phyloP scores from a whole-genome alignment of 257 asterid genomes.

The Solanum peruvianum region DNA sequence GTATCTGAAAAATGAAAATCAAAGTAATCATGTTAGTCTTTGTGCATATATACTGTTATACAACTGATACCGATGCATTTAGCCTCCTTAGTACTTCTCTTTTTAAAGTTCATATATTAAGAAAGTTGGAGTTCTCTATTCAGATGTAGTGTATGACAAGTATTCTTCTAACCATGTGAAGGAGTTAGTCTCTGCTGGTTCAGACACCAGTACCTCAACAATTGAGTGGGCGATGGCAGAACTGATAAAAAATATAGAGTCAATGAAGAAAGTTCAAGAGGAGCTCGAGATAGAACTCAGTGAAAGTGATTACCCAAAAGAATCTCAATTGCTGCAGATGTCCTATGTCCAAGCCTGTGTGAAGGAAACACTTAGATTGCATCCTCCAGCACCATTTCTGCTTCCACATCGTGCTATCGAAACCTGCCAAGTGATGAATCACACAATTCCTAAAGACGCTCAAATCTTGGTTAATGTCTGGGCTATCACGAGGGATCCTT shows the following conservation, averaged over 20 bases:
- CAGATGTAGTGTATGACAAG: not conserved
- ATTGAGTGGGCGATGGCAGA: conserved; percentile 25
- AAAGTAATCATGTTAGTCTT: not conserved
- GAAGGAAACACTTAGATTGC: conserved; percentile 36
- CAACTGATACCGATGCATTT: not conserved
- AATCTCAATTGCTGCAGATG: not conserved
- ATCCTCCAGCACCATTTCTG: conserved; percentile 35
- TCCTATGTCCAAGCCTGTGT: conserved; percentile 30
- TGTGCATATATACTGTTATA: not conserved
- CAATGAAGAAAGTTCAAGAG: conserved; percentile 3
- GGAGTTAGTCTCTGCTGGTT: conserved; percentile 28
- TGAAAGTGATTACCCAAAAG: not conserved
- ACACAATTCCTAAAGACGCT: conserved; percentile 22
- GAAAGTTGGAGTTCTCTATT: not conserved
- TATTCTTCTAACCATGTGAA: not conserved
- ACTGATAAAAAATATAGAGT: conserved; percentile 12
- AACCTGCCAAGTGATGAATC: conserved; percentile 21
- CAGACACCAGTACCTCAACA: conserved; percentile 32
- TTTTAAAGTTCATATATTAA: not conserved
- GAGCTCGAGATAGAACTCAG: conserved; percentile 8
- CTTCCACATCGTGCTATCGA: conserved; percentile 21
- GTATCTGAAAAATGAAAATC: not conserved
- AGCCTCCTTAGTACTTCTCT: not conserved
- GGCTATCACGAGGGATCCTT: conserved; percentile 31
- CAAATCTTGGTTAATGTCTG: conserved; percentile 19